Base-by-base conservation (phyloP, 2,329 filamentous ascomycete genomes). In the Colletotrichum brevisporum region DNA sequence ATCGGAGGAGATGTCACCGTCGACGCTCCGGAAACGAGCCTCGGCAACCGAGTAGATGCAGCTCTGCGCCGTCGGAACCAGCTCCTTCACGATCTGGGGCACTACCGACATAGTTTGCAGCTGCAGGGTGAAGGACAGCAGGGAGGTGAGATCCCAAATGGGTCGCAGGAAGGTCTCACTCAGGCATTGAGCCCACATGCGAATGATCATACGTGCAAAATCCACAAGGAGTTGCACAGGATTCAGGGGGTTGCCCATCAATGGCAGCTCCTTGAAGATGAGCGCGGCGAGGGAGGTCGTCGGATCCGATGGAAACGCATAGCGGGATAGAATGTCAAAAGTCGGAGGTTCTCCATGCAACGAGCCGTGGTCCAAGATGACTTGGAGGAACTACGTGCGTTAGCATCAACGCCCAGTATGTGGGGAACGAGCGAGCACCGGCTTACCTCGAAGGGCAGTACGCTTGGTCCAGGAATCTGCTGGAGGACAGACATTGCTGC, bases 161-260 rank as follows among this genome's bases (percentile, higher is more conserved):
- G 92, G 91, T 12, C 83, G 82, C 74, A 90, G 89, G 78, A 89
- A 83, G 72, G 84, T 83, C 73, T 95, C 92, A 12, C 86, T 82
- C 6, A 91, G 80, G 75, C 92, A 94, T 21, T 84, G 85, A 16
- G 84, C 84, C 92, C 93, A 95, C 15, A 95, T 78, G 16, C 86
- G 83, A 57, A 93, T 84, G 21, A 94, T 79, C 36, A 90, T 82
- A 56, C 88, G 83, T 58, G 89, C 89, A 71, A 94, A 90, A 69
- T 90, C 88, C 10, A 91, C 81, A 1, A 92, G 86, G 4, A 93
- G 83, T 76, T 81, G 88, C 79, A 81, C 83, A 56, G 81, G 87
- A 68, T 81, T 84, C 61, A 76, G 81, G 63, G 77, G 81, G 54
- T 79, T 83, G 59, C 87, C 87, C 70, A 90, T 84, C 6, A 83